phyloP scores from a whole-genome alignment of 176 grass and related monocot genomes.

The Eragrostis curvula region DNA sequence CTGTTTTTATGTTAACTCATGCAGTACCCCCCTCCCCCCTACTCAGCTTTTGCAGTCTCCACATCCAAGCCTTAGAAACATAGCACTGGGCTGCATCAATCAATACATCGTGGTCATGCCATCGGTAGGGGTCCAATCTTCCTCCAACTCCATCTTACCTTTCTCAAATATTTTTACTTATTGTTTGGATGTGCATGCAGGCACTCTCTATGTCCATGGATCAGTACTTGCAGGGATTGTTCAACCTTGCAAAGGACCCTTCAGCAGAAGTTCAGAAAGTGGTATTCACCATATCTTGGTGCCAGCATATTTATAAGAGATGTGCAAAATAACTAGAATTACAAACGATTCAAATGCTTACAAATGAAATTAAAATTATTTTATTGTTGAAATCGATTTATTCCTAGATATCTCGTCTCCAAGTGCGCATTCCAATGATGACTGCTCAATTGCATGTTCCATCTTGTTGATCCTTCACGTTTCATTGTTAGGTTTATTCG shows the following conservation, averaged over 20 bases:
- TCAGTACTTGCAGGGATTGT: conserved; percentile 95
- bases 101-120: conserved; percentile 96
- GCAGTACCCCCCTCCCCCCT: too few species aligned
- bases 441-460: conserved; percentile 15
- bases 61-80: conserved; percentile 80
- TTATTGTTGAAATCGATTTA: conserved; percentile 12
- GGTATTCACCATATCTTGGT: conserved; percentile 45
- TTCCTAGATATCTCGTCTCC: conserved; percentile 22
- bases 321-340: conserved; percentile 19
- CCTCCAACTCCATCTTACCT: conserved; percentile 18
- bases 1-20: conserved; percentile 19
- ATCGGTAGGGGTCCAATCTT: conserved; percentile 46
- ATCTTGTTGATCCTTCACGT: conserved; percentile 11
- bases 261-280: conserved; percentile 92
- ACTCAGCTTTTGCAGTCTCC: conserved; percentile 97
- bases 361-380: background rate
- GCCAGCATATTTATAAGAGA: conserved; percentile 26
- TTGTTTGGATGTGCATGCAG: conserved; percentile 48
- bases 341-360: conserved; percentile 23
- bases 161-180: conserved; percentile 18
- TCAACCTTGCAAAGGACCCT: conserved; percentile 82
- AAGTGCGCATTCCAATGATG: conserved; percentile 12
- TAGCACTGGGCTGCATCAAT: conserved; percentile 88
- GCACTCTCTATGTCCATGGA: conserved; percentile 94
- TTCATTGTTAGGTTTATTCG: conserved; percentile 72